These are phyloP conservation scores for Ophiocordyceps camponoti-floridani DNA, from an alignment of 2,329 filamentous ascomycete species.

Conservation along the genomic window DNA sequence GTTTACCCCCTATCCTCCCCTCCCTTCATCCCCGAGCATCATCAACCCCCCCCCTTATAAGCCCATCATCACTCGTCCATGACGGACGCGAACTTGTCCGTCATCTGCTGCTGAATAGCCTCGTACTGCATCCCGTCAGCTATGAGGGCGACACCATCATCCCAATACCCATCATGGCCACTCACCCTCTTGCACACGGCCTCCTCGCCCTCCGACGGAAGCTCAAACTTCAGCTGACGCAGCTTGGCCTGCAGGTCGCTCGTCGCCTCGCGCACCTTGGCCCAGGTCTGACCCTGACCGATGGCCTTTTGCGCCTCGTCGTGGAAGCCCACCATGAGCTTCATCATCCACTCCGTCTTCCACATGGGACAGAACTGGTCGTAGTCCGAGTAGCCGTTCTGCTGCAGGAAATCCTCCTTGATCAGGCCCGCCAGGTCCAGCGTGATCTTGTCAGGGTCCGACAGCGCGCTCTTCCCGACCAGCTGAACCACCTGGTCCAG, in stretches of 20 bases:
- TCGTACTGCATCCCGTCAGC: conserved; percentile 55
- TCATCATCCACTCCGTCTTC: conserved; percentile 99
- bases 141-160: conserved; percentile 9
- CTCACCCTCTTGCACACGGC: conserved; percentile 67
- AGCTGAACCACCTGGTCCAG: conserved; percentile 97
- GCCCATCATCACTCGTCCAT: conserved; percentile 94
- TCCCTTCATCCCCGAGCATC: not conserved
- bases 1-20: not conserved
- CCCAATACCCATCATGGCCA: not conserved
- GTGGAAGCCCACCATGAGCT: conserved; percentile 94
- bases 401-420: conserved; percentile 98
- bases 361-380: conserved; percentile 98
- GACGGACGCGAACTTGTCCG: conserved; percentile 93
- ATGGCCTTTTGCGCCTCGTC: conserved; percentile 95
- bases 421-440: conserved; percentile 78
- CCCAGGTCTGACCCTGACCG: conserved; percentile 78
- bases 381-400: conserved; percentile 98
- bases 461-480: conserved; percentile 90
- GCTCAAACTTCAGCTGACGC: conserved; percentile 90
- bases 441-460: conserved; percentile 95
- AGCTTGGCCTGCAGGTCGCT: conserved; percentile 70
- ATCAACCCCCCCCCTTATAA: not conserved
- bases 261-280: conserved; percentile 82
- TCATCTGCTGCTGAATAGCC: conserved; percentile 76
- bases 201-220: conserved; percentile 72